These are phyloP conservation scores for Ophiobolus disseminans DNA, from an alignment of 2,329 filamentous ascomycete species.

Conservation along the genomic window DNA sequence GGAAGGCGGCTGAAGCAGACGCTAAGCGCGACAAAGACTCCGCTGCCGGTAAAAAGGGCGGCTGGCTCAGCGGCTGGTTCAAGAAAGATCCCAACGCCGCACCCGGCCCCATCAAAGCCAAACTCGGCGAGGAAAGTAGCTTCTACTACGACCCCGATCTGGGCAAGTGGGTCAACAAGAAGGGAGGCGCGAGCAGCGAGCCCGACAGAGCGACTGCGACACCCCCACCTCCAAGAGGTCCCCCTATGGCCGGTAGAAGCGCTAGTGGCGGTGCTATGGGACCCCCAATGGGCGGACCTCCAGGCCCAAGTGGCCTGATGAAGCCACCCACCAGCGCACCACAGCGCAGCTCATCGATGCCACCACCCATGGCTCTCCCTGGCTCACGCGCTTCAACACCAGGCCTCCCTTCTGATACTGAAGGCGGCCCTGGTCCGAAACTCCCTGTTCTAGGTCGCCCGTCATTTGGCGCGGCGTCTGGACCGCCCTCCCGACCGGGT, in stretches of 20 bases:
- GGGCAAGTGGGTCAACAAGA: conserved; percentile 99
- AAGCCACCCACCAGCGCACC: conserved; percentile 28
- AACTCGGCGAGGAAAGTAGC: conserved; percentile 89
- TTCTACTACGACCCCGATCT: conserved; percentile 96
- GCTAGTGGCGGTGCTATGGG: conserved; percentile 57
- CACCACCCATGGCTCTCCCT: conserved; percentile 40
- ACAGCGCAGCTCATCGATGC: conserved; percentile 46
- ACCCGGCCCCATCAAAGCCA: conserved; percentile 81
- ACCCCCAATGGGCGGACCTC: conserved; percentile 52
- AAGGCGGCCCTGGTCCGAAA: conserved; percentile 34
- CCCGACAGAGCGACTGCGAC: conserved; percentile 65
- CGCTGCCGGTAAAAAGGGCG: conserved; percentile 63
- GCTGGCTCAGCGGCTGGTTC: conserved; percentile 88
- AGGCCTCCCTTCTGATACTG: conserved; percentile 38
- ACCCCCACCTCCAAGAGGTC: conserved; percentile 76
- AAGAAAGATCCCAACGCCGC: conserved; percentile 71
- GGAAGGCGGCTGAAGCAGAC: conserved; percentile 77
- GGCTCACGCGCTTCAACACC: conserved; percentile 42
- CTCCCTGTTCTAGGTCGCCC: conserved; percentile 35
- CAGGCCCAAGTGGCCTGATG: conserved; percentile 17
- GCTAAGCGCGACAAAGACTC: conserved; percentile 63
- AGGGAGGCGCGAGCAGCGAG: conserved; percentile 67
- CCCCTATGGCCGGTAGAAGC: conserved; percentile 50
- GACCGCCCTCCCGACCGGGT: conserved; percentile 59
- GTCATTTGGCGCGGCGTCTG: conserved; percentile 30